Evolutionary conservation across 306 rosid genomes (phyloP).

Genomic region (Astragalus glycyphyllos): DNA sequence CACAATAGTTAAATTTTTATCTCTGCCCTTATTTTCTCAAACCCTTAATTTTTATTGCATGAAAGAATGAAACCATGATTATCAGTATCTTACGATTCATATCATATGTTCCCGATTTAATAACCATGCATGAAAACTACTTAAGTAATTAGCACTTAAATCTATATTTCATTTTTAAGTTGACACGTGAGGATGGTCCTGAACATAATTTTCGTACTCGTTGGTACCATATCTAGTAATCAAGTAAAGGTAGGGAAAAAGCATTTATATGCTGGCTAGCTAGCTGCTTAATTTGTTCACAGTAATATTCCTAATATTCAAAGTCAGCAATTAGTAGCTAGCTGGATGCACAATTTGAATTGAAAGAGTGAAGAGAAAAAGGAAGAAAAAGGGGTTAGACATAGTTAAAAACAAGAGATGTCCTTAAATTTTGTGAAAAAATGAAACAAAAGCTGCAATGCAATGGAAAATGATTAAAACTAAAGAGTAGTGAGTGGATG

Average conservation of each 20-base stretch:
- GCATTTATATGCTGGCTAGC: slow-evolving; percentile 32
- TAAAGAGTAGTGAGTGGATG: slow-evolving; percentile 3
- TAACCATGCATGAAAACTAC: not conserved
- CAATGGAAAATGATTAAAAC: slow-evolving; percentile 41
- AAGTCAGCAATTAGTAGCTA: slow-evolving; percentile 32
- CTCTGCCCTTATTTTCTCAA: too few relatives aligned
- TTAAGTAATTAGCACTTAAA: not conserved
- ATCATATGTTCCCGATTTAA: too few relatives aligned
- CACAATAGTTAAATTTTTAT: not conserved
- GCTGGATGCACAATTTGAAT: slow-evolving; percentile 33
- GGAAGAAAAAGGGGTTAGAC: slow-evolving; percentile 8
- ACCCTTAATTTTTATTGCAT: too few relatives aligned
- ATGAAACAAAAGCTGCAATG: slow-evolving; percentile 45
- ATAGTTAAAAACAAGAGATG: slow-evolving; percentile 34
- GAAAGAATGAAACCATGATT: too few relatives aligned
- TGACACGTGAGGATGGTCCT: slow-evolving; percentile 33
- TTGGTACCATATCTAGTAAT: slow-evolving; percentile 8
- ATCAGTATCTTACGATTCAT: too few relatives aligned
- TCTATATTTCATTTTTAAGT: not conserved
- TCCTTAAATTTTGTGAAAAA: slow-evolving; percentile 51
- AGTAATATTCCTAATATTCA: slow-evolving; percentile 23
- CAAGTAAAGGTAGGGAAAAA: slow-evolving; percentile 8
- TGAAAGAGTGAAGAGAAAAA: slow-evolving; percentile 18
- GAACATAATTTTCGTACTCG: slow-evolving; percentile 21
- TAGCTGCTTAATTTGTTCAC: slow-evolving; percentile 37